Evolutionary conservation across 495 filamentous ascomycete species (phyloP).

Genomic region (Platismatia glauca): DNA sequence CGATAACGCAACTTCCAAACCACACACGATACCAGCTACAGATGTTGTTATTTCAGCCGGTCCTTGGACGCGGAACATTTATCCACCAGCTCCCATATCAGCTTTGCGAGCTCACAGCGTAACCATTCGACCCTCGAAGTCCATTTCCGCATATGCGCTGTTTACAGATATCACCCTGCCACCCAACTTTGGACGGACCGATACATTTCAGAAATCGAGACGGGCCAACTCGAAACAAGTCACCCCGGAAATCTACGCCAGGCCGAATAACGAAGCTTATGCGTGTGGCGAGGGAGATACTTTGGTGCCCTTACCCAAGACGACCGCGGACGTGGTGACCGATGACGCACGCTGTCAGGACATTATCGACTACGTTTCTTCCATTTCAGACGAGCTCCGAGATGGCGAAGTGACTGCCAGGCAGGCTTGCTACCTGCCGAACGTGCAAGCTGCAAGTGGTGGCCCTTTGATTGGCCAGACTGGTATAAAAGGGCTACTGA

Average conservation of each 20-base stretch:
- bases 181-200: slow-evolving; percentile 32
- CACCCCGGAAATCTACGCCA: slow-evolving; percentile 87
- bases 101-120: slow-evolving; percentile 85
- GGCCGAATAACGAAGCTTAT: slow-evolving; percentile 83
- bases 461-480: slow-evolving; percentile 75
- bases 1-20: slow-evolving; percentile 50
- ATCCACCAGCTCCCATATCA: slow-evolving; percentile 68
- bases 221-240: slow-evolving; percentile 50
- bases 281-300: slow-evolving; percentile 87
- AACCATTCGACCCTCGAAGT: slow-evolving; percentile 61
- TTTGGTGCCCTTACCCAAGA: slow-evolving; percentile 61
- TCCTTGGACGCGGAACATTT: slow-evolving; percentile 74
- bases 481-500: slow-evolving; percentile 62
- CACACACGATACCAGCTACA: slow-evolving; percentile 60
- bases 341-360: slow-evolving; percentile 78
- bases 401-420: slow-evolving; percentile 68
- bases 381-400: slow-evolving; percentile 66
- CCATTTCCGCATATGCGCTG: slow-evolving; percentile 77
- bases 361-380: slow-evolving; percentile 69
- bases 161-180: slow-evolving; percentile 86
- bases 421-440: slow-evolving; percentile 94
- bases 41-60: slow-evolving; percentile 79
- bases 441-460: slow-evolving; percentile 51
- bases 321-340: slow-evolving; percentile 66
- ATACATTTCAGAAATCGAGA: slow-evolving; percentile 42